Evolutionary conservation across 2,329 filamentous ascomycete genomes (phyloP).

Genomic region (Neopestalotiopsis sp.): DNA sequence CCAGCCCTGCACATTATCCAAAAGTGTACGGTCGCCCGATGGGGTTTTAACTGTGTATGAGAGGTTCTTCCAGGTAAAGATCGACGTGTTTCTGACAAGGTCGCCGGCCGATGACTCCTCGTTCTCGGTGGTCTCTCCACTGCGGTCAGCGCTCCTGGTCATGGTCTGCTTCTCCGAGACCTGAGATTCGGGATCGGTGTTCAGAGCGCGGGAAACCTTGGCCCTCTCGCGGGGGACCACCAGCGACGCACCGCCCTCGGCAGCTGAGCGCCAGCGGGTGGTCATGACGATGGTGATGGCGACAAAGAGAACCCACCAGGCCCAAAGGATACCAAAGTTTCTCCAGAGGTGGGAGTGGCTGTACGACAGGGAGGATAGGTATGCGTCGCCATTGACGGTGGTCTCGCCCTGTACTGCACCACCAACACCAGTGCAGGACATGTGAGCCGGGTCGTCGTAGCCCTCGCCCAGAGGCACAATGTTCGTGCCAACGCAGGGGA

Average conservation of each 20-base stretch:
- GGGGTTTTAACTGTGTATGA: constrained; percentile 71
- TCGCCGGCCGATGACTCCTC: constrained; percentile 33
- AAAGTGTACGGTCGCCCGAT: constrained; percentile 67
- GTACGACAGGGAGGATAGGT: constrained; percentile 61
- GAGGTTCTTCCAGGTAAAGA: constrained; percentile 79
- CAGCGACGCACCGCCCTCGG: constrained; percentile 58
- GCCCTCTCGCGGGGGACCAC: constrained; percentile 67
- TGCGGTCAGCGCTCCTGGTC: constrained; percentile 13
- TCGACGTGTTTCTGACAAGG: constrained; percentile 66
- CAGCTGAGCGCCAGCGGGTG: constrained; percentile 58
- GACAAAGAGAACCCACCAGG: constrained; percentile 66
- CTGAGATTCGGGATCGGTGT: constrained; percentile 57
- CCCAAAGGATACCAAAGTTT: constrained; percentile 68
- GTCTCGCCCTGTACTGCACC: constrained; percentile 57
- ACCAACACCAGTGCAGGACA: constrained; percentile 63
- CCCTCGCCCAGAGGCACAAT: constrained; percentile 56
- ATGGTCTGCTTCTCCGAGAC: constrained; percentile 19
- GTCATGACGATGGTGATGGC: constrained; percentile 64
- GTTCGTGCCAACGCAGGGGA: constrained; percentile 55
- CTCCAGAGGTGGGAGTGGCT: constrained; percentile 59
- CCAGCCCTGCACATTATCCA: constrained; percentile 84
- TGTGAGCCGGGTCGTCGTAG: constrained; percentile 48
- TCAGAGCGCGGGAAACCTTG: constrained; percentile 39
- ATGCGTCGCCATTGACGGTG: constrained; percentile 62
- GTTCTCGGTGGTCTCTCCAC: constrained; percentile 21